Evolutionary conservation across 2,329 filamentous ascomycete genomes (phyloP).

Genomic region (Colletotrichum limetticola): DNA sequence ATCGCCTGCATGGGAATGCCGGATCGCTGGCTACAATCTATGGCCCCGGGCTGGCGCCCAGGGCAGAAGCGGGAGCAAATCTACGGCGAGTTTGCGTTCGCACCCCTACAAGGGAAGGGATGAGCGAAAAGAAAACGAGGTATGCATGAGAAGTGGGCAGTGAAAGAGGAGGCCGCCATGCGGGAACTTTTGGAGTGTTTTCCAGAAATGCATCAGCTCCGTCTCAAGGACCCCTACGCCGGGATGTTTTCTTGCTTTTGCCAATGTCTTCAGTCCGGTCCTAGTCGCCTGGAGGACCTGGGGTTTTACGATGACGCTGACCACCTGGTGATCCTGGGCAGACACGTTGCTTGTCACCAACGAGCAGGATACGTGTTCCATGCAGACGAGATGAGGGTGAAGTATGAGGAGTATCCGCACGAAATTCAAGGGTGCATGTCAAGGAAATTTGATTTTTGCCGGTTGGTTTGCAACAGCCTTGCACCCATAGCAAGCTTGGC

Average conservation of each 20-base stretch:
- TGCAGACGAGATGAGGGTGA: background rate
- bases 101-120: conserved; percentile 6
- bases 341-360: background rate
- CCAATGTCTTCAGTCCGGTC: conserved; percentile 20
- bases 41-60: background rate
- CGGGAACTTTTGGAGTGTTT: conserved; percentile 9
- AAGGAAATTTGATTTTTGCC: background rate
- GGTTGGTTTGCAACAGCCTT: background rate
- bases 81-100: background rate
- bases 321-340: background rate
- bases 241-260: background rate
- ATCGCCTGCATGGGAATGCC: conserved; percentile 26
- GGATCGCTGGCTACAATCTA: conserved; percentile 12
- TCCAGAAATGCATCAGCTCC: background rate
- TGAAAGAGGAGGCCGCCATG: background rate
- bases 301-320: background rate
- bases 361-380: background rate
- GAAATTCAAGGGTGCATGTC: background rate
- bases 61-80: background rate
- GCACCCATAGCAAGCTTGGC: background rate
- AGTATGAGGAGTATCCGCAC: background rate
- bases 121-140: background rate
- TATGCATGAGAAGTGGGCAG: background rate
- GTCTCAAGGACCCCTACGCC: conserved; percentile 5
- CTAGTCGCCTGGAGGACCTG: background rate